phyloP scores from a whole-genome alignment of 495 filamentous ascomycete genomes.

The Clohesyomyces aquaticus region DNA sequence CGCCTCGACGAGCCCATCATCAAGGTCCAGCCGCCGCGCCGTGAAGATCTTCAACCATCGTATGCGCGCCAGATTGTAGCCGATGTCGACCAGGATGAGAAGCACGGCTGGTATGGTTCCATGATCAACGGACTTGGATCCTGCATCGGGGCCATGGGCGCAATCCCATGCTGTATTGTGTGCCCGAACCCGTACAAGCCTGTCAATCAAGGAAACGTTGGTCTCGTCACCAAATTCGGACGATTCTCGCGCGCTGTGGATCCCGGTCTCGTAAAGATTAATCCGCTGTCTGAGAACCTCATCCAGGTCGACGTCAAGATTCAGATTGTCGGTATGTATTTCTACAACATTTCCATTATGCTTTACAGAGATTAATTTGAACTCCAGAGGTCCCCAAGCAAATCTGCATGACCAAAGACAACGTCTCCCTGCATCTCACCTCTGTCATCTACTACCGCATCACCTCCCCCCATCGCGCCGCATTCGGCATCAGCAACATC shows the following conservation, averaged over 20 bases:
- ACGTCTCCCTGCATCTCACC: slow-evolving; percentile 89
- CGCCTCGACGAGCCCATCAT: slow-evolving; percentile 54
- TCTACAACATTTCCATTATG: neutral
- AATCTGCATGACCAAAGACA: slow-evolving; percentile 99
- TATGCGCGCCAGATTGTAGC: slow-evolving; percentile 79
- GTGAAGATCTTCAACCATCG: slow-evolving; percentile 83
- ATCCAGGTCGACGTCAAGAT: slow-evolving; percentile 98
- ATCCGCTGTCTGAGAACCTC: slow-evolving; percentile 89
- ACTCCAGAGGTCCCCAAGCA: slow-evolving; percentile 84
- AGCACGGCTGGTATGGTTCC: slow-evolving; percentile 86
- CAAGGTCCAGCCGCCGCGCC: slow-evolving; percentile 77
- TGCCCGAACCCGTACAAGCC: slow-evolving; percentile 97
- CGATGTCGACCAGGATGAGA: slow-evolving; percentile 65
- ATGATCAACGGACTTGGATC: slow-evolving; percentile 82
- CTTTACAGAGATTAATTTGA: slow-evolving; percentile 19
- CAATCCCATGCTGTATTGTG: slow-evolving; percentile 87
- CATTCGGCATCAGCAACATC: slow-evolving; percentile 95
- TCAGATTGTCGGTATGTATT: slow-evolving; percentile 78
- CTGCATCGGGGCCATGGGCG: slow-evolving; percentile 77
- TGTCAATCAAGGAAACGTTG: slow-evolving; percentile 91
- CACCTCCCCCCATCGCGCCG: slow-evolving; percentile 90
- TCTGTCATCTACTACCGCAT: slow-evolving; percentile 99
- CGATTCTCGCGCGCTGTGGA: slow-evolving; percentile 96
- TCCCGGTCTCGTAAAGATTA: slow-evolving; percentile 96
- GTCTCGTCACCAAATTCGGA: slow-evolving; percentile 93